Base-by-base conservation (phyloP, 1,139 yeast genomes). In the Neolecta irregularis region DNA sequence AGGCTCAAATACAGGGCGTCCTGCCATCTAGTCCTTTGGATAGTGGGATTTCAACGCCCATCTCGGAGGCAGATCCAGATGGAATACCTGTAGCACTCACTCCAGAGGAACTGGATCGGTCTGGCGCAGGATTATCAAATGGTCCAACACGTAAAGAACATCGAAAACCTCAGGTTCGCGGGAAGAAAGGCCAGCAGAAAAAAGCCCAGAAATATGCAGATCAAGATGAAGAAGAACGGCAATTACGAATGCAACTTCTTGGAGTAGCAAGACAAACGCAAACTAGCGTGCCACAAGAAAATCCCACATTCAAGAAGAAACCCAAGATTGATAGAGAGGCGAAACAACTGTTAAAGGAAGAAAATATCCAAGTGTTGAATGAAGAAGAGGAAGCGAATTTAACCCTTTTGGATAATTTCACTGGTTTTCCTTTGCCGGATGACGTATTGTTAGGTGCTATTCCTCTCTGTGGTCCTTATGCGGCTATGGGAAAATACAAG, bases 381-480 rank as follows among this genome's bases (percentile, higher is more conserved):
- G 57, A 52, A 7, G 51, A 42, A 2, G 51, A 45, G n/a, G 45
- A 43, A 9, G 56, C 48, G 26, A 49, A 45, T 32, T 32, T 41
- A 13, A 41, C 40, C 17, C 49, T 49, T 24, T 48, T 53, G 26
- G 57, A 51, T 33, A 31, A 43, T 22, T 39, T 68, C 24, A 57
- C 58, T 12, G 57, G 64, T 4, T 49, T 49, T 20, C 49, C 61
- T 22, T 45, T 47, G 11, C 43, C 54, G 17, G 60, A 56, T 2
- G 69, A 63, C 40, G 61, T 57, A 17, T 57, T 58, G 0, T 46
- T 74, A 9, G 80, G 72, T 35, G 70, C 78, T 5, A 69, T 88
- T 6, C 93, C 96, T 0, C 74, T 80, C 6, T 85, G 83, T 63
- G 96, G 88, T 0, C 98, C 98, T 1, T 91, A 95, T 93, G 57